Evolutionary conservation across 116 monocot species (phyloP).

Genomic region (Iris pallida): DNA sequence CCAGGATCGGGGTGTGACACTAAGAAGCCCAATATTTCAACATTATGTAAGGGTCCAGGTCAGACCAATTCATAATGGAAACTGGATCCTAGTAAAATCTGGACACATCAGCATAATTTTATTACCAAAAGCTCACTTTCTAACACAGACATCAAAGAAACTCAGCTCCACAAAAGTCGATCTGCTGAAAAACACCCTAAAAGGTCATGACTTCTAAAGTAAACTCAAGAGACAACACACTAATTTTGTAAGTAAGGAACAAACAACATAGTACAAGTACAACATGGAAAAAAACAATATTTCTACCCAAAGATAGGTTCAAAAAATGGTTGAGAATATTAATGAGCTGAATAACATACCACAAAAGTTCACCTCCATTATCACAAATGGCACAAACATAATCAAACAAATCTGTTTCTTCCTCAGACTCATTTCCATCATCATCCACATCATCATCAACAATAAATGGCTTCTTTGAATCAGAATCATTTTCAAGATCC

Average conservation of each 20-base stretch:
- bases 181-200: neutral
- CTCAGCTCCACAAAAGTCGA: neutral
- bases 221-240: neutral
- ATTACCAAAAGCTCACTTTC: too few species aligned
- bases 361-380: conserved; percentile 44
- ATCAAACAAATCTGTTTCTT: conserved; percentile 33
- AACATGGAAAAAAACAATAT: neutral
- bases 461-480: conserved; percentile 21
- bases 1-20: too few species aligned
- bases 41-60: too few species aligned
- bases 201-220: too few species aligned
- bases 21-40: too few species aligned
- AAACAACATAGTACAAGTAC: too few species aligned
- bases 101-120: too few species aligned
- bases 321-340: neutral
- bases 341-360: conserved; percentile 14
- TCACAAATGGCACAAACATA: conserved; percentile 54
- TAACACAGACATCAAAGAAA: too few species aligned
- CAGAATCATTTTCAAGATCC: conserved; percentile 6
- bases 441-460: conserved; percentile 19
- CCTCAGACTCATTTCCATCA: conserved; percentile 8
- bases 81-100: too few species aligned
- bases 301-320: neutral
- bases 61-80: too few species aligned
- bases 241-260: neutral